Percentiles rank a stretch among this genome's conserved stretches.
phyloP scores from a whole-genome alignment of 2,329 filamentous ascomycete species.

The Cryphonectria japonica region DNA sequence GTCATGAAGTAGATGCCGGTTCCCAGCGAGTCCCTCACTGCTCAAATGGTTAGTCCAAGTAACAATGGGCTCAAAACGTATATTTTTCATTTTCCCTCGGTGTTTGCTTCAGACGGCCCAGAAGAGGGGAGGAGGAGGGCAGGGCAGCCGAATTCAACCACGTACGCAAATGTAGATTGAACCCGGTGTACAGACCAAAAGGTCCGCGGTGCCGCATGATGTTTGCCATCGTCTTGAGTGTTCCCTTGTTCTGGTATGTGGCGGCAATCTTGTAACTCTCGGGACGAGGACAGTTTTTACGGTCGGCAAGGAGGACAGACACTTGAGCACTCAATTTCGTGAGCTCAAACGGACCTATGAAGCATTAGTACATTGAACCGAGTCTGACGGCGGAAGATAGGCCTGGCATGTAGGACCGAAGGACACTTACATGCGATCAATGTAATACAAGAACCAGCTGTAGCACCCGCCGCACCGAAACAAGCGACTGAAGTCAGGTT shows the following conservation, averaged over 20 bases:
- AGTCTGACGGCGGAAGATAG: neutral
- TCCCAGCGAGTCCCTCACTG: constrained; percentile 81
- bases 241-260: constrained; percentile 79
- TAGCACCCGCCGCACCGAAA: constrained; percentile 78
- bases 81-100: neutral
- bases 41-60: constrained; percentile 5
- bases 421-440: constrained; percentile 69
- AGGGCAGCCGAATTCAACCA: constrained; percentile 22
- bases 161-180: constrained; percentile 77
- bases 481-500: constrained; percentile 74
- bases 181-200: constrained; percentile 77
- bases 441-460: constrained; percentile 78
- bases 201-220: constrained; percentile 76
- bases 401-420: constrained; percentile 3
- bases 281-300: constrained; percentile 49
- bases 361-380: constrained; percentile 16
- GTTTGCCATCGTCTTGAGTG: constrained; percentile 74
- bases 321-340: constrained; percentile 90
- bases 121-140: neutral
- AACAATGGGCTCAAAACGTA: neutral
- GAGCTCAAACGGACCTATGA: constrained; percentile 78
- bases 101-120: neutral
- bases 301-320: constrained; percentile 73
- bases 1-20: constrained; percentile 88
- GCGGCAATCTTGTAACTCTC: constrained; percentile 63